Conservation (phyloP, 345 rosid genomes). For the Citrus maxima region DNA sequence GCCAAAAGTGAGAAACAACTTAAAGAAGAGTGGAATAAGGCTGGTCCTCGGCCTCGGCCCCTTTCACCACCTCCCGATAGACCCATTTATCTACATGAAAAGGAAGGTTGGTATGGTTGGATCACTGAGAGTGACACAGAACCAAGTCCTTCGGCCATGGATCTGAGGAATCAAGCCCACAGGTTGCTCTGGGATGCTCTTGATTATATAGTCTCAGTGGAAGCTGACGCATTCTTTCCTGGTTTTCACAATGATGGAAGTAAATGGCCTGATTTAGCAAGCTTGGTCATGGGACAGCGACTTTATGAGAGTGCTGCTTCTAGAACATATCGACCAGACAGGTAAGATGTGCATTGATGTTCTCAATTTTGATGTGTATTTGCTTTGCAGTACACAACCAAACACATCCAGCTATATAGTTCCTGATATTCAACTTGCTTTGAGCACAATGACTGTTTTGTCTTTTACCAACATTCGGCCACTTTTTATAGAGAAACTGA, state of each 20-base stretch:
- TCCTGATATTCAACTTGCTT: background rate
- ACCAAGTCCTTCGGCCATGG: slow-evolving; percentile 73
- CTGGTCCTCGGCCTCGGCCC: slow-evolving; percentile 98
- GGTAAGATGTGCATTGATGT: slow-evolving; percentile 37
- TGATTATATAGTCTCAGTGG: slow-evolving; percentile 81
- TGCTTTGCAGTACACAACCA: background rate
- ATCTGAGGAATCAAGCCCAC: slow-evolving; percentile 86
- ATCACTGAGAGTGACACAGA: slow-evolving; percentile 68
- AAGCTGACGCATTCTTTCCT: slow-evolving; percentile 93
- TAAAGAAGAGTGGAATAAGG: slow-evolving; percentile 83
- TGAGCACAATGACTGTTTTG: background rate
- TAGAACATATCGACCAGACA: slow-evolving; percentile 87
- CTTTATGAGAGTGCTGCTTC: slow-evolving; percentile 84
- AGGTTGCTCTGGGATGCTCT: slow-evolving; percentile 95
- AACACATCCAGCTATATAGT: background rate
- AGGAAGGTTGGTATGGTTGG: slow-evolving; percentile 99
- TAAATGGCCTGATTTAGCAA: slow-evolving; percentile 87
- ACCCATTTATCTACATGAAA: slow-evolving; percentile 88
- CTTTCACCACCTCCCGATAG: slow-evolving; percentile 99
- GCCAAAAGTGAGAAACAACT: slow-evolving; percentile 62
- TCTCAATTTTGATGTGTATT: background rate
- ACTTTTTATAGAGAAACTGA: background rate
- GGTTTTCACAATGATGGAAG: slow-evolving; percentile 87
- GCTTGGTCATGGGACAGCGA: slow-evolving; percentile 97
- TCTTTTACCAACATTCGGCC: background rate